These are phyloP conservation scores for Angomonas deanei DNA, from an alignment of 208 protist species.

Conservation along the genomic window DNA sequence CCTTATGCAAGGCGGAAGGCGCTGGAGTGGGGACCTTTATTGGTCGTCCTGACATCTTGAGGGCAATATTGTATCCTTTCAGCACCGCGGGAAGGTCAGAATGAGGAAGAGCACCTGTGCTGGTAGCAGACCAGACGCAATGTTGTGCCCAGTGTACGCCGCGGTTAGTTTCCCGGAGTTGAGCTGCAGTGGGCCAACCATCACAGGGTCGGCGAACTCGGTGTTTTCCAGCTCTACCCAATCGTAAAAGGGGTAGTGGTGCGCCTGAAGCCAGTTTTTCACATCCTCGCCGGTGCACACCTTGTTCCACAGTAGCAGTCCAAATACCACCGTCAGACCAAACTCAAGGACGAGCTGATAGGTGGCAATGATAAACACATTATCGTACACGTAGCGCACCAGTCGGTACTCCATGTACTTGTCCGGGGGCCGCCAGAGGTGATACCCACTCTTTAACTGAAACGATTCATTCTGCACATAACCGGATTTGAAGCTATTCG, in stretches of 20 bases:
- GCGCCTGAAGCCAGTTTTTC: constrained; percentile 13
- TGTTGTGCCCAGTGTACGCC: constrained; percentile 54
- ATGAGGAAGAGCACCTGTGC: constrained; percentile 48
- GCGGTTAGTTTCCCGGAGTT: constrained; percentile 58
- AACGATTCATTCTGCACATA: constrained; percentile 11
- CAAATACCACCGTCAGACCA: constrained; percentile 34
- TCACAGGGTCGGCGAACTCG: constrained; percentile 32
- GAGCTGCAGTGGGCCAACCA: constrained; percentile 29
- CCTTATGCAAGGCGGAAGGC: background rate
- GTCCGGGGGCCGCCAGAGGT: constrained; percentile 30
- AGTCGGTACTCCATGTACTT: constrained; percentile 31
- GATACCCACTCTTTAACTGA: background rate
- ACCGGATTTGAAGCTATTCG: constrained; percentile 14
- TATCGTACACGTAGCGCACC: constrained; percentile 44
- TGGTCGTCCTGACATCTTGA: background rate
- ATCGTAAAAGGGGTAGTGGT: constrained; percentile 45
- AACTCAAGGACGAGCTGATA: constrained; percentile 67
- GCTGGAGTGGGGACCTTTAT: background rate
- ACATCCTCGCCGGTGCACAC: constrained; percentile 27
- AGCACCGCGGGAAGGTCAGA: constrained; percentile 30
- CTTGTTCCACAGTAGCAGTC: constrained; percentile 24
- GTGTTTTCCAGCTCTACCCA: constrained; percentile 43
- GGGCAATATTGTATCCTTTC: constrained; percentile 6
- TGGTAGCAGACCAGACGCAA: constrained; percentile 58
- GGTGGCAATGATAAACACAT: constrained; percentile 49